Evolutionary conservation across 2,329 filamentous ascomycete species (phyloP), one percentile per base, ranked within the genome.

Genomic region (Cryphonectria nitschkei): DNA sequence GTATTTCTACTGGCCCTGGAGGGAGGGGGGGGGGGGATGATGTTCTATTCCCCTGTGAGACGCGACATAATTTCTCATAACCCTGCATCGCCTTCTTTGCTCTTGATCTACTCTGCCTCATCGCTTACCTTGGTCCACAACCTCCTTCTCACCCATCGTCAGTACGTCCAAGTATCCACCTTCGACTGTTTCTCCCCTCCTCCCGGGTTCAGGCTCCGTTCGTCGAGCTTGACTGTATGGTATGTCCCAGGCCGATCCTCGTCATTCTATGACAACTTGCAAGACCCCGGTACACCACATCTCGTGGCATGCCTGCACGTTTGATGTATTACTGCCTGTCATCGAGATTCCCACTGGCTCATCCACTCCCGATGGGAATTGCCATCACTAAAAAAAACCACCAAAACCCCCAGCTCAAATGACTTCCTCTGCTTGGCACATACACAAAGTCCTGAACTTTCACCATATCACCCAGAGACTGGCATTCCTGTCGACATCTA

Each of bases 261-360:
- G 41, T 61, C 32, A 37, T 26, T 41, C 61, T 46, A 22, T 46
- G 43, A 54, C 29, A 41, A 19, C 13, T 37, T 41, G 50, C 61
- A 60, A 56, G 52, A 56, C 52, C 52, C 52, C n/a, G 54, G 32
- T 41, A 67, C 43, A 60, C 54, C 68, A 67, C 65, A 61, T 65
- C 58, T 68, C 63, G 65, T 66, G 32, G 65, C 68, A 72, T 65
- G 34, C 65, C 41, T 68, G 32, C 62, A 72, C 68, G 64, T 70
- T 70, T 72, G 54, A 14, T 56, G 65, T 72, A 68, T 66, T 65
- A 72, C 70, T 61, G 64, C 67, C 62, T 61, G 68, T 70, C 70
- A 70, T 72, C 70, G 65, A 70, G 70, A 72, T 70, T 62, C 66
- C 67, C 68, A 54, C 66, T 61, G 63, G 68, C 61, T 41, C 65